Base-by-base conservation (phyloP, 345 rosid genomes). In the Stellera chamaejasme region DNA sequence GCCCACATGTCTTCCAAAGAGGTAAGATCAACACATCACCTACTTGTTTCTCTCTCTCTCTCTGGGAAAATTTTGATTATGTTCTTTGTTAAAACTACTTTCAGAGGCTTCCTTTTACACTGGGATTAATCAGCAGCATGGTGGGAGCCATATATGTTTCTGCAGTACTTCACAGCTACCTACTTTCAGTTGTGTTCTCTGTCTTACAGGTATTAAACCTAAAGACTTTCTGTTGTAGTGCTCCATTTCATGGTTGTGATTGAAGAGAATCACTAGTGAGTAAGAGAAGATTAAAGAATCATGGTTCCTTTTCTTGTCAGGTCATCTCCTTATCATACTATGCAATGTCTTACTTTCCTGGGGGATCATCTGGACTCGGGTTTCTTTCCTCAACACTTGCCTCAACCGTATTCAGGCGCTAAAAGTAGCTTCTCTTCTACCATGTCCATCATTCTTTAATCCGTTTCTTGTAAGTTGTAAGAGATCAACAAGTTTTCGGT, bases 101-200 rank as follows among this genome's bases (percentile, higher is more conserved):
- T 60, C 86, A 85, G 93, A 76, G 88, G 57, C 82, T 85, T 36
- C 84, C 88, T 43, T 74, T 79, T 62, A 76, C 92, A 8, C 63
- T 79, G 66, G 79, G 75, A 52, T 82, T 77, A 15, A 19, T 85
- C 0, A 72, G 86, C 46, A 76, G 76, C 52, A 76, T 85, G 92
- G 79, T 65, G 36, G 86, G 88, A 46, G 82, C 93, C 25, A 65
- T 85, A 32, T 85, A 82, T 66, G 88, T 78, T 39, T 82, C 88
- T 47, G 76, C 78, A 82, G 69, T 76, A 59, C 88, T 82, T 63
- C 93, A 85, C 65, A 85, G 85, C 61, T 85, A 85, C 56, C 25
- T 82, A 59, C 82, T 85, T 42, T 85, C 84, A 1, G 84, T 85
- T 50, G 55, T 85, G 59, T 82, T 82, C 72, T 85, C 93, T 10